Evolutionary conservation across 768 basidiomycete genomes (phyloP).

Genomic region (Amanita pseudoporphyria): DNA sequence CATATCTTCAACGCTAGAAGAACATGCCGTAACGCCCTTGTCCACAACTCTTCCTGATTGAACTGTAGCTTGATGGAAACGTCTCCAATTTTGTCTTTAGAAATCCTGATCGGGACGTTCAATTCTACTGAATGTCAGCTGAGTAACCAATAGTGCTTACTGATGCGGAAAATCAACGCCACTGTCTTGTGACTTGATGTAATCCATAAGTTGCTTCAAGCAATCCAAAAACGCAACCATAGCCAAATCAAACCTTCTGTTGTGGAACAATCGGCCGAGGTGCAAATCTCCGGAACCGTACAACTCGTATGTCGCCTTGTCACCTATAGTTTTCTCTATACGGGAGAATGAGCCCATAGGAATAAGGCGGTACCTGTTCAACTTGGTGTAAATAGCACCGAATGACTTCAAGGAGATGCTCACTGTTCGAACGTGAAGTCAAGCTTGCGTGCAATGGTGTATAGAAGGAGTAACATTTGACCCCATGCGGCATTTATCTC

Average conservation of each 20-base stretch:
- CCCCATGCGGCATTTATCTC: slow-evolving; percentile 99
- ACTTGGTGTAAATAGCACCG: neutral
- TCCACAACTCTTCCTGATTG: slow-evolving; percentile 94
- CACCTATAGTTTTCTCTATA: slow-evolving; percentile 75
- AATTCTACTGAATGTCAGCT: slow-evolving; percentile 2
- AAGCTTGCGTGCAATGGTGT: slow-evolving; percentile 87
- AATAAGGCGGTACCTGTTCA: slow-evolving; percentile 73
- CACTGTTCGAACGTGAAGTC: slow-evolving; percentile 85
- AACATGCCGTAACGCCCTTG: slow-evolving; percentile 85
- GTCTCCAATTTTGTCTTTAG: slow-evolving; percentile 93
- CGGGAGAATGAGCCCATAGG: slow-evolving; percentile 95
- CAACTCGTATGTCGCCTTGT: slow-evolving; percentile 82
- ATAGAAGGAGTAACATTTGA: slow-evolving; percentile 82
- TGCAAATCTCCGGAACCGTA: slow-evolving; percentile 93
- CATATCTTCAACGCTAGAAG: slow-evolving; percentile 83
- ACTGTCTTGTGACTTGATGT: slow-evolving; percentile 65
- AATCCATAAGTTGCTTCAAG: slow-evolving; percentile 83
- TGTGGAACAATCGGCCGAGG: slow-evolving; percentile 82
- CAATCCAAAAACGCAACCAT: slow-evolving; percentile 97
- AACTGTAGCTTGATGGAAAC: slow-evolving; percentile 92
- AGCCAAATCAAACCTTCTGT: slow-evolving; percentile 89
- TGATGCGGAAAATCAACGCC: slow-evolving; percentile 76
- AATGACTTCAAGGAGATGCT: slow-evolving; percentile 12
- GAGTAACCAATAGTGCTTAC: slow-evolving; percentile 35
- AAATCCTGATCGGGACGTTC: slow-evolving; percentile 44